Evolutionary conservation across 345 rosid species (phyloP).

Genomic region (Arabis hirsuta): DNA sequence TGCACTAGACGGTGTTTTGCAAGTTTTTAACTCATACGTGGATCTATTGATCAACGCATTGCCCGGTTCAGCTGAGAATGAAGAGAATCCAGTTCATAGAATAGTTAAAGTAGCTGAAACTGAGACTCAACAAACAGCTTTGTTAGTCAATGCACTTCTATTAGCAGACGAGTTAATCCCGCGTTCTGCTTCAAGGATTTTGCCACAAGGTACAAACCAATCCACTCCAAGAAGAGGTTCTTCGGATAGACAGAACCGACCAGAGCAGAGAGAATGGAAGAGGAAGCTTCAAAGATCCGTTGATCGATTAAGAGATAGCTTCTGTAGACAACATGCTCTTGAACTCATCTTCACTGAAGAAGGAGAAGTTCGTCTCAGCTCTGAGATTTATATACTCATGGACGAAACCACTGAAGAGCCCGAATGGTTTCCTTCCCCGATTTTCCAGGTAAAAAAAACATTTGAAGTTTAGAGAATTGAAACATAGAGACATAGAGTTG

Average conservation of each 20-base stretch:
- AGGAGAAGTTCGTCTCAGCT: constrained; percentile 70
- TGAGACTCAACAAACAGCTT: constrained; percentile 80
- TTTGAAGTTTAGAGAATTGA: neutral
- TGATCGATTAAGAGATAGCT: constrained; percentile 84
- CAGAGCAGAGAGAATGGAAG: constrained; percentile 92
- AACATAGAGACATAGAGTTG: neutral
- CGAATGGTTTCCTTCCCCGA: constrained; percentile 86
- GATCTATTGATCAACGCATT: constrained; percentile 77
- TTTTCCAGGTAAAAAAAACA: constrained; percentile 56
- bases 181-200: constrained; percentile 71
- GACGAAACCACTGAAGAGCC: constrained; percentile 70
- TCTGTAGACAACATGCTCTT: constrained; percentile 90
- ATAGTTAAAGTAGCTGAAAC: constrained; percentile 80
- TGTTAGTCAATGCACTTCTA: constrained; percentile 82
- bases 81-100: constrained; percentile 62
- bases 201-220: constrained; percentile 53
- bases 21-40: constrained; percentile 68
- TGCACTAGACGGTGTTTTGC: constrained; percentile 80
- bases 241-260: constrained; percentile 65
- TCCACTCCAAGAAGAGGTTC: constrained; percentile 64
- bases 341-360: constrained; percentile 87
- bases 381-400: constrained; percentile 60
- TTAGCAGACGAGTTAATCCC: constrained; percentile 91
- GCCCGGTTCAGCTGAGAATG: constrained; percentile 74
- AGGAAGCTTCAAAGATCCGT: constrained; percentile 75